Evolutionary conservation across 78 protist genomes (phyloP).

Genomic region (Dictyostelium brefeldianum): DNA sequence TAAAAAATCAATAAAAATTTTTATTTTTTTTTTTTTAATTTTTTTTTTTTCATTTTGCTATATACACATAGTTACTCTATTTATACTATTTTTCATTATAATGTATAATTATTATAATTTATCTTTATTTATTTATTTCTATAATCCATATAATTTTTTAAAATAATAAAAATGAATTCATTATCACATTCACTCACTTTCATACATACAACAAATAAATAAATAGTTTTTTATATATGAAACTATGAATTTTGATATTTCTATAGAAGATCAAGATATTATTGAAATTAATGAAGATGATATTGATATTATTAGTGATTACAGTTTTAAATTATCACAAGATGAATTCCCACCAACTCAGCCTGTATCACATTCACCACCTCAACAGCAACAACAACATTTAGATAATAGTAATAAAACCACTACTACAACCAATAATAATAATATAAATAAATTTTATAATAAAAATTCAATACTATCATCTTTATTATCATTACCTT

Average conservation of each 20-base stretch:
- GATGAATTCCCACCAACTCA: not conserved
- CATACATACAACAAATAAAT: too few relatives aligned
- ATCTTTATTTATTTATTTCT: too few relatives aligned
- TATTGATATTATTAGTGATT: not conserved
- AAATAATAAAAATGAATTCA: too few relatives aligned
- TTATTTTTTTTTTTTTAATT: not conserved
- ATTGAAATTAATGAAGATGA: not conserved
- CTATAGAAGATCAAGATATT: not conserved
- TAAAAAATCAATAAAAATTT: not conserved
- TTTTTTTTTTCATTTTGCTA: too few relatives aligned
- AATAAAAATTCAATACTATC: slow-evolving; percentile 11
- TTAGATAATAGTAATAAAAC: not conserved
- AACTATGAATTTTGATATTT: too few relatives aligned
- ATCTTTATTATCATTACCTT: not conserved
- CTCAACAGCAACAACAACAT: not conserved
- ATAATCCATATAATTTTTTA: too few relatives aligned
- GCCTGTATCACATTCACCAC: not conserved
- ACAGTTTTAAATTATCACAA: slow-evolving; percentile 3
- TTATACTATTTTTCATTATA: too few relatives aligned
- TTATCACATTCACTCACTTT: too few relatives aligned
- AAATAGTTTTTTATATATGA: too few relatives aligned
- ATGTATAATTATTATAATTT: too few relatives aligned
- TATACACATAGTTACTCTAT: too few relatives aligned
- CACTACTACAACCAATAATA: not conserved
- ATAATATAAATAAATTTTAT: not conserved